Conservation (phyloP, 257 asterid species). For the Ocimum tenuiflorum region DNA sequence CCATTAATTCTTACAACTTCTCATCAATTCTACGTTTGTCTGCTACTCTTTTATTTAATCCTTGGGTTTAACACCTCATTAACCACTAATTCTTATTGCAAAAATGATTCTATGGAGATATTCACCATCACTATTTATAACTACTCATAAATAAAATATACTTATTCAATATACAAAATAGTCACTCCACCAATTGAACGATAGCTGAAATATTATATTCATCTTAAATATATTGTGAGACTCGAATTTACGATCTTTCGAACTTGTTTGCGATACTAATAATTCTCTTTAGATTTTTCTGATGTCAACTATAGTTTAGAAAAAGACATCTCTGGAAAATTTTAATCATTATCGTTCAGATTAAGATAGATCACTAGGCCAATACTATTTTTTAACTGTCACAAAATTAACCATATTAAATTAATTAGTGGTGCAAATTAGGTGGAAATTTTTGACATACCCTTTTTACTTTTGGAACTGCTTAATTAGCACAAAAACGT, state of each 20-base stretch:
- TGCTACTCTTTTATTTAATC: slow-evolving; percentile 26
- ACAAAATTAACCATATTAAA: neutral
- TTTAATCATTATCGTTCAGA: neutral
- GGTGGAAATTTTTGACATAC: slow-evolving; percentile 16
- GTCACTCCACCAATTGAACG: neutral
- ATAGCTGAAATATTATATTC: too few species aligned
- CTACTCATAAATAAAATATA: too few species aligned
- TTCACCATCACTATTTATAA: too few species aligned
- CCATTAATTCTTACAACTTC: slow-evolving; percentile 16
- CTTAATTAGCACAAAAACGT: slow-evolving; percentile 26
- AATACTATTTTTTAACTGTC: neutral
- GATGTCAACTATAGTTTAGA: slow-evolving; percentile 45
- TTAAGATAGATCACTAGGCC: neutral
- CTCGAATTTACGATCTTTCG: neutral
- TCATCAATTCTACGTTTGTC: slow-evolving; percentile 28
- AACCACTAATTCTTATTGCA: slow-evolving; percentile 27
- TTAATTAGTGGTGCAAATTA: slow-evolving; percentile 18
- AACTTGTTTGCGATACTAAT: neutral
- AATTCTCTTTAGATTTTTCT: slow-evolving; percentile 29
- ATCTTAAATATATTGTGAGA: too few species aligned
- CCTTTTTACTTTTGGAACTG: slow-evolving; percentile 8
- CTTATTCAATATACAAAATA: too few species aligned
- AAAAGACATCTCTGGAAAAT: slow-evolving; percentile 38
- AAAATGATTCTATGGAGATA: too few species aligned
- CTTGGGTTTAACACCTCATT: slow-evolving; percentile 31